Percentiles rank a stretch among this genome's conserved stretches.
These are phyloP conservation scores for Cordyceps tenuipes DNA, from an alignment of 2,329 filamentous ascomycete genomes.

Conservation along the genomic window DNA sequence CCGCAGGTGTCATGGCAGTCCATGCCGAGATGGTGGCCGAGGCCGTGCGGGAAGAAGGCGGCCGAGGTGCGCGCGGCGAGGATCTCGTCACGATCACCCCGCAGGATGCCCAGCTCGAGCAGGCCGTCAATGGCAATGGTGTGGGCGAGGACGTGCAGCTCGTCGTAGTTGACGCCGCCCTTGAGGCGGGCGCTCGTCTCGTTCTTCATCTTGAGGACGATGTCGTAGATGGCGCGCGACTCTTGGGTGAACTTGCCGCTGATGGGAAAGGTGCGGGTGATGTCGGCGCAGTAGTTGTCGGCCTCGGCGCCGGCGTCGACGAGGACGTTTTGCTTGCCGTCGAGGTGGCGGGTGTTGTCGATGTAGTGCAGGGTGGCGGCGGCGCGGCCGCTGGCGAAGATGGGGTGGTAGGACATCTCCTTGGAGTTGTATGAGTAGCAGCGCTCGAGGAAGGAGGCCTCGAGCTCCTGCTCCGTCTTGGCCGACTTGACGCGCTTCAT, in stretches of 20 bases:
- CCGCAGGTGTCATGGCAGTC: constrained; percentile 86
- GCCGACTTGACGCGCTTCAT: constrained; percentile 54
- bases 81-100: constrained; percentile 60
- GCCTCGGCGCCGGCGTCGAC: constrained; percentile 78
- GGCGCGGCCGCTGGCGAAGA: constrained; percentile 71
- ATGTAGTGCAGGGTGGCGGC: constrained; percentile 86
- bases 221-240: constrained; percentile 66
- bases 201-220: constrained; percentile 81
- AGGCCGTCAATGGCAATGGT: constrained; percentile 74
- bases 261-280: constrained; percentile 82
- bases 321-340: constrained; percentile 68
- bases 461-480: constrained; percentile 72
- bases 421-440: constrained; percentile 69
- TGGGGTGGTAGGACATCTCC: constrained; percentile 81
- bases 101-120: constrained; percentile 65
- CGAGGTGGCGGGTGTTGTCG: constrained; percentile 62
- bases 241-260: constrained; percentile 61
- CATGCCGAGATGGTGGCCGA: constrained; percentile 87
- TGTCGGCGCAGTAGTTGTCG: constrained; percentile 62
- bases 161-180: constrained; percentile 70
- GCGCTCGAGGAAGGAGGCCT: constrained; percentile 68
- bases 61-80: constrained; percentile 71
- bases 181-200: constrained; percentile 66
- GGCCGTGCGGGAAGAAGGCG: constrained; percentile 85
- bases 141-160: constrained; percentile 73